A percentile compares a stretch with the other conserved stretches of the same genome.
These are phyloP conservation scores for Penicillium sp. DNA, from an alignment of 2,329 filamentous ascomycete species.

Conservation along the genomic window DNA sequence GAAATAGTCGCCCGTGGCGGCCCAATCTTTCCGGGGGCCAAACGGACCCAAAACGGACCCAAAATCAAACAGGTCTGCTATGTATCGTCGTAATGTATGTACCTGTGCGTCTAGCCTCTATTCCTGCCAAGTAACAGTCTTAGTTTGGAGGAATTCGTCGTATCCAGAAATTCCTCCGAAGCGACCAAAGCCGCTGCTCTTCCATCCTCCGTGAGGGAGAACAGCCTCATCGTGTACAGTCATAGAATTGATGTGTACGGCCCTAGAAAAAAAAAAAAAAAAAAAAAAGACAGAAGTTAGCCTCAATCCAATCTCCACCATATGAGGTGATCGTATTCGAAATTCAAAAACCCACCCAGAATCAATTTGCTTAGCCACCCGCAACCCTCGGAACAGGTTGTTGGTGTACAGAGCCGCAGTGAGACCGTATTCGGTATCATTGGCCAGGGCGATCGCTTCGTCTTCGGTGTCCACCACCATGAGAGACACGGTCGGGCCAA, in stretches of 20 bases:
- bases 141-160: conserved; percentile 63
- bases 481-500: conserved; percentile 72
- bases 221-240: conserved; percentile 63
- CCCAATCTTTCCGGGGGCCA: background rate
- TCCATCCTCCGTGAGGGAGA: conserved; percentile 66
- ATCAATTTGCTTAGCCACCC: conserved; percentile 64
- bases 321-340: background rate
- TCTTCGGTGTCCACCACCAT: conserved; percentile 63
- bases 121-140: conserved; percentile 61
- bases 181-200: conserved; percentile 55
- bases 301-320: background rate
- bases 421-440: conserved; percentile 80
- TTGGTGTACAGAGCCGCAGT: conserved; percentile 70
- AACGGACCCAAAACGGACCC: background rate
- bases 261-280: conserved; percentile 11
- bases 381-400: conserved; percentile 60
- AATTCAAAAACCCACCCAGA: conserved; percentile 50
- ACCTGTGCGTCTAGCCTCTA: conserved; percentile 15
- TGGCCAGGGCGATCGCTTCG: conserved; percentile 70
- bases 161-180: conserved; percentile 58
- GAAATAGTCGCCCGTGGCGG: background rate
- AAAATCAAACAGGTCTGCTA: background rate
- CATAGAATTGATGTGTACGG: conserved; percentile 59
- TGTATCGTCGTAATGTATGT: background rate
- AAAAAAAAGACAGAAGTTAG: background rate